Percentiles rank a stretch among this genome's conserved stretches.
Evolutionary conservation across 495 filamentous ascomycete genomes (phyloP).

Genomic region (Aspergillus ellipticus): DNA sequence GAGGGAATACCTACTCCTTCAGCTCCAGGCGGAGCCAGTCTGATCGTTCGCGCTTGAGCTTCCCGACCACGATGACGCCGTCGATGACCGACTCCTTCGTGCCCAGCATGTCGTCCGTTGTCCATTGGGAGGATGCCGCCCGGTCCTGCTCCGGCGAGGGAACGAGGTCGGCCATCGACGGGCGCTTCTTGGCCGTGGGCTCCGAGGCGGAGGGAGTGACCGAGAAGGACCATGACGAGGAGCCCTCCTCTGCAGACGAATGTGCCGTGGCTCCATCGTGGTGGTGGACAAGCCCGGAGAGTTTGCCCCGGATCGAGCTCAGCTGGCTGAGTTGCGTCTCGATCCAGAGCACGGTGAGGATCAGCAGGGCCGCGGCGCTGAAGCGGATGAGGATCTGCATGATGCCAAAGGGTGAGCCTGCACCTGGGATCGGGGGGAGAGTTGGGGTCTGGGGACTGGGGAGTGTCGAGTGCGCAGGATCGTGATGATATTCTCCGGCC

Average conservation of each 20-base stretch:
- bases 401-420: no score
- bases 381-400: slow-evolving; percentile 2
- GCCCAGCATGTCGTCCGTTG: neutral
- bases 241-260: neutral
- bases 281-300: neutral
- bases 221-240: neutral
- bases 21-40: slow-evolving; percentile 38
- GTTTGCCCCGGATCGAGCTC: neutral
- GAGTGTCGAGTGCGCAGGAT: no score
- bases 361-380: neutral
- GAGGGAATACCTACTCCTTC: slow-evolving; percentile 28
- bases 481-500: no score
- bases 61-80: slow-evolving; percentile 38
- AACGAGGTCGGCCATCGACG: neutral
- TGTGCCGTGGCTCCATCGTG: neutral
- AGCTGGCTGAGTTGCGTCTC: neutral
- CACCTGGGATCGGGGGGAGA: no score
- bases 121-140: neutral
- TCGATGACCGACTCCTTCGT: slow-evolving; percentile 11
- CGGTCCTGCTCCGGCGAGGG: neutral
- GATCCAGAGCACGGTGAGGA: slow-evolving; percentile 1
- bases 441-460: no score
- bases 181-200: neutral
- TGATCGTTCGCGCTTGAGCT: slow-evolving; percentile 33
- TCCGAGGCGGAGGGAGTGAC: neutral